phyloP scores from a whole-genome alignment of 2,329 filamentous ascomycete species.

The Phoma sp. region DNA sequence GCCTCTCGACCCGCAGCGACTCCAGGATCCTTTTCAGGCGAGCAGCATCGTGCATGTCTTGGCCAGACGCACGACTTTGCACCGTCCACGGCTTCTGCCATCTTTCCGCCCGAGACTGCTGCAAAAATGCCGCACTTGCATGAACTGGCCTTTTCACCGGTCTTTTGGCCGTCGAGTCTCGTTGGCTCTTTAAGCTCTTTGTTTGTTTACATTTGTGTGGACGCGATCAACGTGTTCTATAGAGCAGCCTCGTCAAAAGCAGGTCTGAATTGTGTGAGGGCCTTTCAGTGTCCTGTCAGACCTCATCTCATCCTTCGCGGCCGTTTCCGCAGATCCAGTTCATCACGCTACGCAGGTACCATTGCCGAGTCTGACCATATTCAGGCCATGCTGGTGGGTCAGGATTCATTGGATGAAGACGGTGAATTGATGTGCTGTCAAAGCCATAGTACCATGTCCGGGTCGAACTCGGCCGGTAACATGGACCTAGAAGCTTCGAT shows the following conservation, averaged over 20 bases:
- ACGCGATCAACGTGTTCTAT: neutral
- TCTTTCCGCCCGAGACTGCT: constrained; percentile 13
- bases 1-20: constrained; percentile 8
- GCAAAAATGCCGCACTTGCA: constrained; percentile 45
- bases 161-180: neutral
- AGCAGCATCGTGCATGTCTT: constrained; percentile 22
- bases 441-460: constrained; percentile 8
- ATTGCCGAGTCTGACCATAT: constrained; percentile 13
- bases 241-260: neutral
- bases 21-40: constrained; percentile 11
- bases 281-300: neutral
- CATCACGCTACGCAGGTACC: constrained; percentile 13
- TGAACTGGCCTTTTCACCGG: constrained; percentile 11
- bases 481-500: constrained; percentile 12
- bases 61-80: constrained; percentile 19
- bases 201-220: constrained; percentile 1
- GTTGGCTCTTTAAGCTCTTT: neutral
- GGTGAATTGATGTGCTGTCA: constrained; percentile 20
- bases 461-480: constrained; percentile 13
- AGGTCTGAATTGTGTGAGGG: neutral
- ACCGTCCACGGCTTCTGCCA: constrained; percentile 16
- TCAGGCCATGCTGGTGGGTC: constrained; percentile 11
- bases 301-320: constrained; percentile 14
- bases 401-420: constrained; percentile 13
- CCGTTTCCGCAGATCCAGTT: constrained; percentile 17